Conservation (phyloP, 108 stramenopile species). For the Cyclotella atomus region DNA sequence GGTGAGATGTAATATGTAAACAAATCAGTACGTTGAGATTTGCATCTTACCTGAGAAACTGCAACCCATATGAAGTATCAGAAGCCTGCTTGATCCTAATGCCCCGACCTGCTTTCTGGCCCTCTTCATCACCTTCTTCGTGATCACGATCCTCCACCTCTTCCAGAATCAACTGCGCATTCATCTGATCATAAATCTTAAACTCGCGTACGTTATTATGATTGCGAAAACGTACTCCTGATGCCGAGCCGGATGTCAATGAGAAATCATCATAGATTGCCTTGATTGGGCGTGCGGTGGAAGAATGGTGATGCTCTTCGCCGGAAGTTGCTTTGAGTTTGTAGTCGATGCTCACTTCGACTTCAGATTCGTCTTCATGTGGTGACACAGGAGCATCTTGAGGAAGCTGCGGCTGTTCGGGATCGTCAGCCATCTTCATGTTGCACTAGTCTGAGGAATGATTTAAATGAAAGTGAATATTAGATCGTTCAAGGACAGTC, state of each 20-base stretch:
- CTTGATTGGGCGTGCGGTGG: conserved; percentile 7
- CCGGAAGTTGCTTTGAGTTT: neutral
- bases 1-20: too few species aligned
- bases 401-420: neutral
- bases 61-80: conserved; percentile 19
- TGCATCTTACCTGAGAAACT: conserved; percentile 5
- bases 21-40: neutral
- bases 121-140: conserved; percentile 1
- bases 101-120: neutral
- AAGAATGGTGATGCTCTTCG: too few species aligned
- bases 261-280: conserved; percentile 19
- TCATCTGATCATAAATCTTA: conserved; percentile 29
- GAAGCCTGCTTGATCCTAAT: conserved; percentile 7
- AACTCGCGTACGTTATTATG: neutral
- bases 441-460: neutral
- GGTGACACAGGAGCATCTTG: neutral
- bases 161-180: conserved; percentile 34
- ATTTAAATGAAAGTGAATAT: neutral
- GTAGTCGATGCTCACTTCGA: neutral
- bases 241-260: neutral
- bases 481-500: neutral
- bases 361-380: neutral
- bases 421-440: neutral
- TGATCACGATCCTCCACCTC: conserved; percentile 9
- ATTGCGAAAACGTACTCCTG: conserved; percentile 13